phyloP scores from a whole-genome alignment of 345 rosid genomes.

The Eucalyptus fibrosa region DNA sequence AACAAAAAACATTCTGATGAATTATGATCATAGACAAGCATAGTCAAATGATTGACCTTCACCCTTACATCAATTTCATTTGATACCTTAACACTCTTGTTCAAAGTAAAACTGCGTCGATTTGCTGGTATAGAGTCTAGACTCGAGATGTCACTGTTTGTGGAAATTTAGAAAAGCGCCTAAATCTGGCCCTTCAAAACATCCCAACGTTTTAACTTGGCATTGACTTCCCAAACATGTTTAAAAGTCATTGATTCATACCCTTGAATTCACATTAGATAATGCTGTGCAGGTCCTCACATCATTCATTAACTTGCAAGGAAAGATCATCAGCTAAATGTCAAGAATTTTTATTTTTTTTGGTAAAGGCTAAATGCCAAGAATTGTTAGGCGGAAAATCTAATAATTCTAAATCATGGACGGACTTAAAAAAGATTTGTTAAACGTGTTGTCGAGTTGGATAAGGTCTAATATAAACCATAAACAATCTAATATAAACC shows the following conservation, averaged over 20 bases:
- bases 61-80: background rate
- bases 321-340: background rate
- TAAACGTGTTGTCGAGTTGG: no score
- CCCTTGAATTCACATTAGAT: background rate
- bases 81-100: background rate
- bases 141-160: background rate
- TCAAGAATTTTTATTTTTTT: no score
- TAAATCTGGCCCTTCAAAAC: background rate
- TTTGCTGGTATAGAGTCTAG: background rate
- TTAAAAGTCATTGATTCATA: background rate
- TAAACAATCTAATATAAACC: no score
- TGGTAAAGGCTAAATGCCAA: no score
- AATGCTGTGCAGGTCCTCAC: background rate
- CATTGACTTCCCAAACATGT: background rate
- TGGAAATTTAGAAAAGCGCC: background rate
- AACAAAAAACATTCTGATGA: background rate
- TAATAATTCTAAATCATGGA: no score
- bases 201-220: background rate
- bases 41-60: background rate
- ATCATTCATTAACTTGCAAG: background rate
- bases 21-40: background rate
- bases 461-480: no score
- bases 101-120: background rate
- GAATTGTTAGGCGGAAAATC: background rate
- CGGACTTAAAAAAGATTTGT: no score